phyloP scores from a whole-genome alignment of 176 grass and related monocot species.

The Musa troglodytarum region DNA sequence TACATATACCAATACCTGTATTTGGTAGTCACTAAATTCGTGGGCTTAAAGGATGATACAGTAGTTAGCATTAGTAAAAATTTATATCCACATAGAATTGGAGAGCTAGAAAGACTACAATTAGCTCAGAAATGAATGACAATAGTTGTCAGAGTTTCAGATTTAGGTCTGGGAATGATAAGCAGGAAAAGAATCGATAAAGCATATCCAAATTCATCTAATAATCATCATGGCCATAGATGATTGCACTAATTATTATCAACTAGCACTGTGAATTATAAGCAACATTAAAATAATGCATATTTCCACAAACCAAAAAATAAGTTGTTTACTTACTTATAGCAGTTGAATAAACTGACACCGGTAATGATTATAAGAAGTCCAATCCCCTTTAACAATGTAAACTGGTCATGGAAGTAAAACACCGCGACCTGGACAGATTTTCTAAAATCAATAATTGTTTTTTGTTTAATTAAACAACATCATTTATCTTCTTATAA shows the following conservation, averaged over 20 bases:
- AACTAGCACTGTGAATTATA: neutral
- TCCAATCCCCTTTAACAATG: conserved; percentile 71
- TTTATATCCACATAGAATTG: neutral
- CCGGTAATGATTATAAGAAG: conserved; percentile 87
- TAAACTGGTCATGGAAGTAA: conserved; percentile 96
- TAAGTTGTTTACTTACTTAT: conserved; percentile 68
- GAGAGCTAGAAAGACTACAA: conserved; percentile 1
- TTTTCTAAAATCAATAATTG: conserved; percentile 8
- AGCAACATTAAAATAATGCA: conserved; percentile 3
- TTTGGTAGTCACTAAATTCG: neutral
- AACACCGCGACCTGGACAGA: conserved; percentile 87
- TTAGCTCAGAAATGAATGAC: neutral
- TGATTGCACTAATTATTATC: neutral
- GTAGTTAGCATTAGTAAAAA: neutral
- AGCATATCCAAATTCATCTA: neutral
- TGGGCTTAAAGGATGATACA: neutral
- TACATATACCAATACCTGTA: neutral
- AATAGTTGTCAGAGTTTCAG: neutral
- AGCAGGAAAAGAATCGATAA: neutral
- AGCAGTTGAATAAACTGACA: conserved; percentile 98
- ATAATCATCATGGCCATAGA: neutral
- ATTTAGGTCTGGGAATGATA: neutral
- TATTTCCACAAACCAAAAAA: conserved; percentile 9
- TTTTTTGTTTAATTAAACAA: neutral
- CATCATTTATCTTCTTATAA: neutral